Evolutionary conservation across 805 yeast species (phyloP), one percentile per base, ranked within the genome.

Genomic region (Candida ficus): DNA sequence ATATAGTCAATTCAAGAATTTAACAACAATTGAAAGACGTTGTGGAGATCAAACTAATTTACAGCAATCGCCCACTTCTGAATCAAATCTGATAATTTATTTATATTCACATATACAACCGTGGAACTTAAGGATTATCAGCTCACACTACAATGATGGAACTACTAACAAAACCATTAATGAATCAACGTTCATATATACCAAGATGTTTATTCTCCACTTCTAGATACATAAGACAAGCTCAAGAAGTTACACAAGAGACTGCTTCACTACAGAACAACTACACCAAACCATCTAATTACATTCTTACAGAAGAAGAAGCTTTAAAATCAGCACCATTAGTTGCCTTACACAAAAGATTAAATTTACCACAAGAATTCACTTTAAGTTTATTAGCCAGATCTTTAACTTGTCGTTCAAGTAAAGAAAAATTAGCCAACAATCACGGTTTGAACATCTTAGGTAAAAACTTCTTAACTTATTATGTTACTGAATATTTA

Each of bases 371-470:
- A 7, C 51, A 64, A 19, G 54, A 62, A 7, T 83, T 76, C 54
- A 60, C 78, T 41, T 68, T 73, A 29, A 70, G 88, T 11, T 78
- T 91, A 1, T 70, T 93, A 45, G 90, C 95, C 1, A 83, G 90
- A 56, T 76, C 93, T 32, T 71, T 93, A 48, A 84, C 90, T 39
- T 78, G 89, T 51, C 61, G 66, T 29, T 63, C 69, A 7, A 53
- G 71, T 4, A 52, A 61, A 39, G 56, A 65, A 26, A 60, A 62
- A 41, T 69, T 70, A 45, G 83, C 80, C 14, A 83, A 85, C 62
- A 91, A 93, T 61, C 71, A 71, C 42, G 93, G 95, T 5, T 71
- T 91, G 56, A 75, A 83, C 43, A 75, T 78, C n/a, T 80, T 91
- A 56, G 99, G 99, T 37, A 78, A 80, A 54, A 78, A 80, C 44